Evolutionary conservation across 2,329 filamentous ascomycete genomes (phyloP), one percentile per base, ranked within the genome.

Genomic region (Rhinocladiella similis): DNA sequence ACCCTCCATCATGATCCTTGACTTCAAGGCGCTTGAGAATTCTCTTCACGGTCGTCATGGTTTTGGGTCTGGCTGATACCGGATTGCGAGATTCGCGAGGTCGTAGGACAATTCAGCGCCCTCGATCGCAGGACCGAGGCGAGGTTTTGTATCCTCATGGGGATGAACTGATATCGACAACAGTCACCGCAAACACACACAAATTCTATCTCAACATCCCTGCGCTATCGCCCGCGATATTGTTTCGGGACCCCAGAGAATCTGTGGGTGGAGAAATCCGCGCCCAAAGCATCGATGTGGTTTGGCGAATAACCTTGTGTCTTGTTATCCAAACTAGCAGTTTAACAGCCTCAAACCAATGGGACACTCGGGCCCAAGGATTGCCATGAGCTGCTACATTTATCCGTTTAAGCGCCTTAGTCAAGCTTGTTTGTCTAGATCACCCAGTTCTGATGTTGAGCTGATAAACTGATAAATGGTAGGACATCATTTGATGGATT

Each of bases 1-100:
- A 9, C 3, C 27, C 43, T n/a, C 41, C 52, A 33, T 14, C 22
- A 19, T 38, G 12, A 3, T 20, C 27, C 13, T 49, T 49, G 43
- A 54, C 52, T 45, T 54, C 52, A n/a, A 54, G 33, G 35, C 47
- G 45, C 19, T 20, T 29, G 25, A 54, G 9, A 25, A 54, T 14
- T 12, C 22, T 38, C 36, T 39, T 18, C 22, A 53, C n/a, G 18
- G 19, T 25, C 14, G 43, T 16, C 43, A 46, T 46, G 7, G 6
- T 33, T 33, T 33, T 12, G 5, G 5, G 29, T 33, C 29, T 33
- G 10, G 10, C 29, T 33, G 10, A 33, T 10, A 12, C 29, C 29
- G 6, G 29, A 33, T 33, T 33, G 5, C 29, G 29, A 19, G 38
- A 41, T n/a, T 41, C 3, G 14, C 38, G 18, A 41, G 5, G 10